Evolutionary conservation across 345 rosid genomes (phyloP).

Genomic region (Nephelium lappaceum): DNA sequence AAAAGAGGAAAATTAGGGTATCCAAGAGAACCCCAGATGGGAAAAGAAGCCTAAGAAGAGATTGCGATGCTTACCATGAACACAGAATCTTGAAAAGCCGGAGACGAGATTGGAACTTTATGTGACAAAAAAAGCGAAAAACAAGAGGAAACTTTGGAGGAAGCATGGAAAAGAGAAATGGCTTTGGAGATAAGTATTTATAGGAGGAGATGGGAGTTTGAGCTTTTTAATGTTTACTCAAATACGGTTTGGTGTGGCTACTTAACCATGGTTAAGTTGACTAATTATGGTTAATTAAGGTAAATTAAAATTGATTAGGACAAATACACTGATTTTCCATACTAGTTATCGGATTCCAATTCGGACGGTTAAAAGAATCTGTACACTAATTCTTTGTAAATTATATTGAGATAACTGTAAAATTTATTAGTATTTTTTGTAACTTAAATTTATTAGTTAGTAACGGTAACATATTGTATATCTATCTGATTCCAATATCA

Average conservation of each 20-base stretch:
- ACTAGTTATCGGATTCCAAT: too few relatives aligned
- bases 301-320: too few relatives aligned
- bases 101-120: not conserved
- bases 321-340: too few relatives aligned
- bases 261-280: constrained; percentile 4
- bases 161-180: not conserved
- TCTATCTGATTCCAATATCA: too few relatives aligned
- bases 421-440: too few relatives aligned
- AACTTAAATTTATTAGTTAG: too few relatives aligned
- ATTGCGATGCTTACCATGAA: not conserved
- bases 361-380: not conserved
- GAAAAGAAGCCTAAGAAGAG: too few relatives aligned
- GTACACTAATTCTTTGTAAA: not conserved
- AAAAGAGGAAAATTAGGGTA: not conserved
- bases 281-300: not conserved
- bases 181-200: constrained; percentile 16
- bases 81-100: not conserved
- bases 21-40: too few relatives aligned
- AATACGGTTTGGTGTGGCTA: not conserved
- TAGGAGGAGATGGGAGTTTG: not conserved
- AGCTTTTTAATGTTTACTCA: too few relatives aligned
- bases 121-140: not conserved
- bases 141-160: not conserved
- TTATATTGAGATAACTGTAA: not conserved
- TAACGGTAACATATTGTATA: too few relatives aligned